Base-by-base conservation (phyloP, 2,329 filamentous ascomycete genomes). In the Sporothrix mexicana region DNA sequence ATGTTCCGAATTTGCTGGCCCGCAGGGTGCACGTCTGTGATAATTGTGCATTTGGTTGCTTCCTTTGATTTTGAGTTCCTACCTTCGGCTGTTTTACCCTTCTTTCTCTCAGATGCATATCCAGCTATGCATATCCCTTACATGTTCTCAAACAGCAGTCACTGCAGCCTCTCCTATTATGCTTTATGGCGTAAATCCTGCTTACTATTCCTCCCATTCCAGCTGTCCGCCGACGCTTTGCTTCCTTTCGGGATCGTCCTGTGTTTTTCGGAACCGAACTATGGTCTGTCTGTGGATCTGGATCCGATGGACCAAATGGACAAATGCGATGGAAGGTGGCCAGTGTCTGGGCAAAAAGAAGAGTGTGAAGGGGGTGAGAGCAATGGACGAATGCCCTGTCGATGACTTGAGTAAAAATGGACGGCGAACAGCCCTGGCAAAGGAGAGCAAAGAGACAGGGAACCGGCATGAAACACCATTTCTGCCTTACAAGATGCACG, bases 181-280 rank as follows among this genome's bases (percentile, higher is more conserved):
- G 30, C 30, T 36, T 36, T 36, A 36, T 36, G 30, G 30, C 30
- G 30, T 36, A 36, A 36, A 36, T 36, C 30, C 25, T 15, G 36
- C n/a, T 15, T 23, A 30, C 17, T 17, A 3, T 6, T 23, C 30
- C 49, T 69, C 66, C 49, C 30, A 25, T 25, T 25, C 20, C 23
- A 36, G 17, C 45, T 20, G 64, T 36, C 15, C 13, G 49, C 59
- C 20, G 61, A 17, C 61, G 17, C 41, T n/a, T 12, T 20, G 30
- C n/a, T 43, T 61, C 59, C 8, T 2, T 25, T 67, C 70, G 70
- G 59, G 59, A 20, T 55, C 59, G n/a, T 66, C 36, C 41, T 53
- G 59, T 66, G 25, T 57, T 49, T 47, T 71, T 66, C 70, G 70
- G 70, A 45, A 71, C 70, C 70, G 70, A 70, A 49, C 7, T n/a